Evolutionary conservation across 129 eudicot species (phyloP).

Genomic region (Calendula officinalis): DNA sequence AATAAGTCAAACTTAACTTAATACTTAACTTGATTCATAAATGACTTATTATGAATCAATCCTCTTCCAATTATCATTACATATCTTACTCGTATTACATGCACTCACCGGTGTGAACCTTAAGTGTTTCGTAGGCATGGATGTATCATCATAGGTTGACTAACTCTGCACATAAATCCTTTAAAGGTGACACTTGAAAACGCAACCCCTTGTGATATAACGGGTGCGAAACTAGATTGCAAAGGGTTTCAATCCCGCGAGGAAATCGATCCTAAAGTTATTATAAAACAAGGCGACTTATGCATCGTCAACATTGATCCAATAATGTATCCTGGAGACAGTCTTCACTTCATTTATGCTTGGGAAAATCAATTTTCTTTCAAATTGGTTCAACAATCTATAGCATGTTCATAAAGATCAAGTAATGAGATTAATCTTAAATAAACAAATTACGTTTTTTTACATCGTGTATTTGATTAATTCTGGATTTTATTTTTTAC

Average conservation of each 20-base stretch:
- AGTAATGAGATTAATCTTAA: background rate
- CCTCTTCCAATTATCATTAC: no score
- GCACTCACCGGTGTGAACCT: no score
- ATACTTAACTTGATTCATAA: no score
- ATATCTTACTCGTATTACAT: no score
- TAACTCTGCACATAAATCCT: no score
- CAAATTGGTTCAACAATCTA: background rate
- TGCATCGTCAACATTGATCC: slow-evolving; percentile 13
- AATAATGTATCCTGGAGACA: background rate
- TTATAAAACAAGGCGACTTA: slow-evolving; percentile 1
- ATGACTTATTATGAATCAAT: no score
- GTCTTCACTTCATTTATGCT: slow-evolving; percentile 2
- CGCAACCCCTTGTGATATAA: slow-evolving; percentile 12
- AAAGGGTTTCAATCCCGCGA: slow-evolving; percentile 13
- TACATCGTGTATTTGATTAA: no score
- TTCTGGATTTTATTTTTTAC: no score
- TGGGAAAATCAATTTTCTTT: slow-evolving; percentile 19
- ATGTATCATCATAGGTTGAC: no score
- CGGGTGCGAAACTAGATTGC: background rate
- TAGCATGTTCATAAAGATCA: background rate
- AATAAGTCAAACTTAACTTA: no score
- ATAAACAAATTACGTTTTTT: no score
- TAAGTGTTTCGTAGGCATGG: no score
- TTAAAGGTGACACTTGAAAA: slow-evolving; percentile 23
- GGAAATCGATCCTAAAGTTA: slow-evolving; percentile 13